phyloP scores from a whole-genome alignment of 2,329 filamentous ascomycete species.

The Hypoxylon sp. region DNA sequence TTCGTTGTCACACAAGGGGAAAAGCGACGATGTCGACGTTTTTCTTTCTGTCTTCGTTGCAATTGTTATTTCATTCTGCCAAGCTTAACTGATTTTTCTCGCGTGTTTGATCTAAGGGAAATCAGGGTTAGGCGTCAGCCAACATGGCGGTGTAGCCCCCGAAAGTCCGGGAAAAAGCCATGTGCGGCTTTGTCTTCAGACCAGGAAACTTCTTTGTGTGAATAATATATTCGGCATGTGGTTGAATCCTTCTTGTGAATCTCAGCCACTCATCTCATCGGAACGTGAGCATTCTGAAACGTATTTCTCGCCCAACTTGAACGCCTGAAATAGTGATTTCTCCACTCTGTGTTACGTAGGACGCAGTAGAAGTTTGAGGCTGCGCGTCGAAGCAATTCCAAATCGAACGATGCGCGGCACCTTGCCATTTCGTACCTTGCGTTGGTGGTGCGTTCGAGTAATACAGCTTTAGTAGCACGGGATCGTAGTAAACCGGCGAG shows the following conservation, averaged over 20 bases:
- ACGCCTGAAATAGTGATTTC: slow-evolving; percentile 45
- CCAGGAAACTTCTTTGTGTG: slow-evolving; percentile 39
- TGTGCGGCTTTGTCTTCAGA: slow-evolving; percentile 38
- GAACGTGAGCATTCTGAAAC: slow-evolving; percentile 50
- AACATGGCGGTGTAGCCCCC: slow-evolving; percentile 51
- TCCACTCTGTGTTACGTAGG: slow-evolving; percentile 51
- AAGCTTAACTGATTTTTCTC: slow-evolving; percentile 34
- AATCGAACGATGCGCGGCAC: slow-evolving; percentile 45
- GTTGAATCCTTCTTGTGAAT: slow-evolving; percentile 46
- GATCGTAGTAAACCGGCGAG: slow-evolving; percentile 38
- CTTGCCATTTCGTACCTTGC: slow-evolving; percentile 49
- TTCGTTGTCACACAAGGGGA: slow-evolving; percentile 35
- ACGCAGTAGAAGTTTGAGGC: slow-evolving; percentile 45
- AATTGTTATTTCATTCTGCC: slow-evolving; percentile 42
- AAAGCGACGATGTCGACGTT: slow-evolving; percentile 24
- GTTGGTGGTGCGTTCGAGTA: slow-evolving; percentile 43
- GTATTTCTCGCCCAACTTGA: slow-evolving; percentile 49
- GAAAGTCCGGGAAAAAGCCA: slow-evolving; percentile 43
- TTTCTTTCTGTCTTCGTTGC: slow-evolving; percentile 32
- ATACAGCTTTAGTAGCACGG: slow-evolving; percentile 36
- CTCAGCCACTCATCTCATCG: slow-evolving; percentile 48
- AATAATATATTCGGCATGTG: slow-evolving; percentile 44
- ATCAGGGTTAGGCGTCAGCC: slow-evolving; percentile 45
- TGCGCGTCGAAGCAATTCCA: slow-evolving; percentile 46
- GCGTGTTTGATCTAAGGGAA: slow-evolving; percentile 42